phyloP scores from a whole-genome alignment of 768 basidiomycete species.

The Russula lepida region DNA sequence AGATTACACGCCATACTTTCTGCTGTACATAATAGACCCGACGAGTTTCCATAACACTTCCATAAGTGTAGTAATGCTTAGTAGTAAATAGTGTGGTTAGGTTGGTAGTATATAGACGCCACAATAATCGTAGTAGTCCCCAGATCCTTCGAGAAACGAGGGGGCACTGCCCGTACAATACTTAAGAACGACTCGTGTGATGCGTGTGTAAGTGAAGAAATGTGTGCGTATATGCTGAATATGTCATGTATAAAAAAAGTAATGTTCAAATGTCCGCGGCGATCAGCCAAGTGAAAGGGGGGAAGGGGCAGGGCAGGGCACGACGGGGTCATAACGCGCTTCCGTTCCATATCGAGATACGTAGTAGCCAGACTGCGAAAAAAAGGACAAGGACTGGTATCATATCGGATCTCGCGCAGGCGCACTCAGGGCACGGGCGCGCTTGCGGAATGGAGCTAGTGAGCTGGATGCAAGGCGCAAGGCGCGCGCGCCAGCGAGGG shows the following conservation, averaged over 20 bases:
- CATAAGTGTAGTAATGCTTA: neutral
- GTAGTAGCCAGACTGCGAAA: neutral
- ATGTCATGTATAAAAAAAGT: neutral
- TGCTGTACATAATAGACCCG: too few relatives aligned
- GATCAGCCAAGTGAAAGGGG: neutral
- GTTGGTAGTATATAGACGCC: neutral
- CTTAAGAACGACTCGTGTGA: constrained; percentile 1
- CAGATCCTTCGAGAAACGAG: neutral
- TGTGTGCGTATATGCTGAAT: neutral
- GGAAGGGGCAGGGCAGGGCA: neutral
- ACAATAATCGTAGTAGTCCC: constrained; percentile 5
- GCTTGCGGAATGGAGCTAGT: neutral
- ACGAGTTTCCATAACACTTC: neutral
- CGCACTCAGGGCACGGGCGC: neutral
- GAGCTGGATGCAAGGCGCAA: neutral
- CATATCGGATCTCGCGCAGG: constrained; percentile 10
- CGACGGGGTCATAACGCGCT: neutral
- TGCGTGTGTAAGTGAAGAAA: neutral
- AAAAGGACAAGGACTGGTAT: neutral
- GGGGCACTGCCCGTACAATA: neutral
- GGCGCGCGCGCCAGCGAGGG: neutral
- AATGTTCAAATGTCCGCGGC: neutral
- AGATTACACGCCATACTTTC: neutral
- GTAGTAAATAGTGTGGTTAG: neutral
- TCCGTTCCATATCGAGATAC: neutral